Conservation (phyloP, 1,284 basidiomycete species). For the Cutaneotrichosporon mucoides region DNA sequence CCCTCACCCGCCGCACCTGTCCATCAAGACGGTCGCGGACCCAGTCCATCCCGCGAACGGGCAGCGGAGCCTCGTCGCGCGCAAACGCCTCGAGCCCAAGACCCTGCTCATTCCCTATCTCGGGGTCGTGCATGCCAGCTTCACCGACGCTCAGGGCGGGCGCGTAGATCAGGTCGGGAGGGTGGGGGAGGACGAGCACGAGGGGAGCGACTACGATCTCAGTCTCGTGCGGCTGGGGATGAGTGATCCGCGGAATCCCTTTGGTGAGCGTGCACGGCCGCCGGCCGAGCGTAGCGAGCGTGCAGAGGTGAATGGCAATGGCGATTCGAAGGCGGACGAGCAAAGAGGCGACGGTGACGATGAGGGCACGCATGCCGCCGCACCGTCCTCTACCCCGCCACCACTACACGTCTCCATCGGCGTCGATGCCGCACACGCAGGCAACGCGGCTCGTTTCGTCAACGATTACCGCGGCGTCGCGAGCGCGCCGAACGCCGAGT, state of each 20-base stretch:
- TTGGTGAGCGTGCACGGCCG: conserved; percentile 6
- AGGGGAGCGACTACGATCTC: conserved; percentile 69
- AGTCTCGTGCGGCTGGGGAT: conserved; percentile 59
- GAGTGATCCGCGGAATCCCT: conserved; percentile 30
- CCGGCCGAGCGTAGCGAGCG: too few relatives aligned
- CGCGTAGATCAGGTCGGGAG: not conserved
- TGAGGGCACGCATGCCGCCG: too few relatives aligned
- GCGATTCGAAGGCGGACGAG: too few relatives aligned
- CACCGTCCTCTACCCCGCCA: not conserved
- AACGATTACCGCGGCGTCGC: conserved; percentile 79
- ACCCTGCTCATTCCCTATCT: conserved; percentile 74
- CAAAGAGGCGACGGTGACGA: too few relatives aligned
- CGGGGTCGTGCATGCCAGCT: conserved; percentile 59
- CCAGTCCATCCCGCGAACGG: conserved; percentile 68
- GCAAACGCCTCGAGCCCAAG: conserved; percentile 61
- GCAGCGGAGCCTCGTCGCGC: conserved; percentile 76
- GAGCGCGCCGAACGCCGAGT: conserved; percentile 66
- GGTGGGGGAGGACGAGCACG: conserved; percentile 22
- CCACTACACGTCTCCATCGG: conserved; percentile 44
- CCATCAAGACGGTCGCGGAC: conserved; percentile 43
- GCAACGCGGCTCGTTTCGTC: conserved; percentile 80
- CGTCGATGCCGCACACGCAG: conserved; percentile 66
- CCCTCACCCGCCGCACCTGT: not conserved
- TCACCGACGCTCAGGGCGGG: conserved; percentile 48
- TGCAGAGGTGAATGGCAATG: too few relatives aligned